Evolutionary conservation across 179 eudicot genomes (phyloP), one percentile per base, ranked within the genome.

Genomic region (Silene vulgaris): DNA sequence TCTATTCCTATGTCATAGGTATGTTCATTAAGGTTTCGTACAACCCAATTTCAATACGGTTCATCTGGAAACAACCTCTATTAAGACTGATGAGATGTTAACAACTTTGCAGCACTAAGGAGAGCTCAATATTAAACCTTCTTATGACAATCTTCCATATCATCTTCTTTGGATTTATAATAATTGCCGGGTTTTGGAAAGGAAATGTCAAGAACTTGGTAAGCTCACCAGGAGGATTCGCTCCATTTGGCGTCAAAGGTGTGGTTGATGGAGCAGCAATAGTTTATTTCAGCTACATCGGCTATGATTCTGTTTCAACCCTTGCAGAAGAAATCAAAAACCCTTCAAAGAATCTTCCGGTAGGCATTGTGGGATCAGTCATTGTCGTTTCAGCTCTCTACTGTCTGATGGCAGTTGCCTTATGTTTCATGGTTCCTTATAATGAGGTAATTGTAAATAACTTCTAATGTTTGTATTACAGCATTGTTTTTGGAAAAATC

Each of bases 301-400:
- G 97, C 21, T 93, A 89, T 66, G 98, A 93, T 79, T 86, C 97
- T 0, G 97, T 93, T 74, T 93, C 98, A 72, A 93, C 98, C 70
- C 86, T 93, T 80, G 97, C 97, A 28, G 98, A 93, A 84, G 97
- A 93, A 83, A 88, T 90, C 32, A 87, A 79, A 78, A 84, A 83
- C 76, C 98, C 98, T 79, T 74, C 88, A 7, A 82, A 74, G 84
- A 84, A 79, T 73, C 90, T 93, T 52, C 98, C 98, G 0, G 65
- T 87, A 4, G 98, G 98, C 66, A 88, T 91, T 20, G 90, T 89
- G 1, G 96, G 98, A 21, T 93, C 98, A 29, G 95, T 93, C 35
- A 52, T 89, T 54, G 80, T 88, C 28, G 95, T 92, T 48, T 87
- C 98, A 14, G 54, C 74, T 5, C 73, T 93, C 4, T 91, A 93